Conservation (phyloP, 2,329 filamentous ascomycete species). For the Penicillium griseofulvum region DNA sequence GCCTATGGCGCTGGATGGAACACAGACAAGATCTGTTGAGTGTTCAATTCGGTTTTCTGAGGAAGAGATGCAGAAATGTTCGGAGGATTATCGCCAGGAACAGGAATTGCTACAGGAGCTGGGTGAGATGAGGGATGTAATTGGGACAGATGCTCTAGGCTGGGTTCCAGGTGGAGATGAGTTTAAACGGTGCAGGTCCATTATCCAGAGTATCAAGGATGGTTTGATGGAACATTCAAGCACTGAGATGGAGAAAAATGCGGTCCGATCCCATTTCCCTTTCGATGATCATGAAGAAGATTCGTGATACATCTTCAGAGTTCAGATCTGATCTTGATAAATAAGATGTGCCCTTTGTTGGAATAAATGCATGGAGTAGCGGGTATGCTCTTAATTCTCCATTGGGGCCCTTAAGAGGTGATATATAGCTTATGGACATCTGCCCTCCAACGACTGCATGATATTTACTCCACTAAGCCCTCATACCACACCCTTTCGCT, state of each 20-base stretch:
- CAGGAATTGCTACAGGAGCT: conserved; percentile 23
- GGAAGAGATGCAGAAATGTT: conserved; percentile 18
- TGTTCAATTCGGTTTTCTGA: conserved; percentile 24
- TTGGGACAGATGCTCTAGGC: conserved; percentile 26
- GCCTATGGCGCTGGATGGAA: conserved; percentile 18
- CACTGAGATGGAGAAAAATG: conserved; percentile 20
- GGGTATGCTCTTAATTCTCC: too few species aligned
- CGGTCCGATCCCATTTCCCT: conserved; percentile 20
- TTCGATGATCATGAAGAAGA: conserved; percentile 24
- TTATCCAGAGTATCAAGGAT: conserved; percentile 18
- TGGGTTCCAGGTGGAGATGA: conserved; percentile 28
- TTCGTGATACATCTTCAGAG: neutral
- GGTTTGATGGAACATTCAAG: conserved; percentile 23
- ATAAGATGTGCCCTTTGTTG: too few species aligned
- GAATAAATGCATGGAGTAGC: too few species aligned
- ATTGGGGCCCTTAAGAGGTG: too few species aligned
- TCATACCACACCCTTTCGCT: conserved; percentile 16
- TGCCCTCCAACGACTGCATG: neutral
- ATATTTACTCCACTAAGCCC: neutral
- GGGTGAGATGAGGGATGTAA: conserved; percentile 21
- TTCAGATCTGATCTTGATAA: neutral
- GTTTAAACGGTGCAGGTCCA: conserved; percentile 19
- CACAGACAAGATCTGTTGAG: neutral
- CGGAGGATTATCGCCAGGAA: conserved; percentile 14
- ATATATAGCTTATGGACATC: too few species aligned